Evolutionary conservation across 768 basidiomycete species (phyloP).

Genomic region (Collybia sp.): DNA sequence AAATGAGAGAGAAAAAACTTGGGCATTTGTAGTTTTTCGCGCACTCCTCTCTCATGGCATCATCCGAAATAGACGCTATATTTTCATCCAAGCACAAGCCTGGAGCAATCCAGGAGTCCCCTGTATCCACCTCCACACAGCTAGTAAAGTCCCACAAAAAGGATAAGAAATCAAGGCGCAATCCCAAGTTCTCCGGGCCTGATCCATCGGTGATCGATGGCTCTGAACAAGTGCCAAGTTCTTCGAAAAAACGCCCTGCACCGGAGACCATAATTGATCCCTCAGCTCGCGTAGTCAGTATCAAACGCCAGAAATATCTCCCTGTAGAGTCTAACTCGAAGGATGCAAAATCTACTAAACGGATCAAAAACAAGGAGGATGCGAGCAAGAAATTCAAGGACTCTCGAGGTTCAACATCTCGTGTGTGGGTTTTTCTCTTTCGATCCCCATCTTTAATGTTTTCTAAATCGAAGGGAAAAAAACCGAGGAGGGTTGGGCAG

Average conservation of each 20-base stretch:
- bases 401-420: constrained; percentile 67
- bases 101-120: constrained; percentile 5
- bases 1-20: too few relatives aligned
- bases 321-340: too few relatives aligned
- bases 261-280: constrained; percentile 69
- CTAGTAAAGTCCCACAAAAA: constrained; percentile 30
- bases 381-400: constrained; percentile 53
- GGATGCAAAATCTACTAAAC: neutral
- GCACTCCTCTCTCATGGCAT: constrained; percentile 25
- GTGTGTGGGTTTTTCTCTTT: constrained; percentile 37
- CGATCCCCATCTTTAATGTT: neutral
- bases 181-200: neutral
- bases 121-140: neutral
- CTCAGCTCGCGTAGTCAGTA: constrained; percentile 30
- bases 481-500: constrained; percentile 75
- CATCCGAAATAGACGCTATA: constrained; percentile 85
- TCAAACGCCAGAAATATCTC: constrained; percentile 23
- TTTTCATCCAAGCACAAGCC: constrained; percentile 54
- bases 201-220: neutral
- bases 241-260: constrained; percentile 30
- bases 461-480: constrained; percentile 49
- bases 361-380: constrained; percentile 15
- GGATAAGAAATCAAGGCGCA: constrained; percentile 28
- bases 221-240: constrained; percentile 7
- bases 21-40: constrained; percentile 3